Conservation (phyloP, 305 asterid genomes). For the Galium porrigens region DNA sequence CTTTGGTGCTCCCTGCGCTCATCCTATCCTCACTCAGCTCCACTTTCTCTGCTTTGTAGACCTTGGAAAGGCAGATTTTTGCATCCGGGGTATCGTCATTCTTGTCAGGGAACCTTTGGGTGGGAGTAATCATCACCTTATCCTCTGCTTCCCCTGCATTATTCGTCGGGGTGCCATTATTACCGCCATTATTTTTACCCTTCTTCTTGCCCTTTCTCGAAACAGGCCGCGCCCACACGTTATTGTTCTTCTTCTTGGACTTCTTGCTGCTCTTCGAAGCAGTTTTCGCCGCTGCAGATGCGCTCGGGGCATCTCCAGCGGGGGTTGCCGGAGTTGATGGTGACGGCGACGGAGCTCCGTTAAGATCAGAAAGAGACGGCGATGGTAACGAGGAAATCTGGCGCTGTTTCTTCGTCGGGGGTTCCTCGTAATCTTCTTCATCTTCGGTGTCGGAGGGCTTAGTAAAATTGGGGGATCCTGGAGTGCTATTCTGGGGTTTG, state of each 20-base stretch:
- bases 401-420: conserved; percentile 32
- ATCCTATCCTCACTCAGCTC: conserved; percentile 78
- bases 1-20: conserved; percentile 81
- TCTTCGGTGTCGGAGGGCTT: conserved; percentile 23
- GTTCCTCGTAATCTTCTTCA: conserved; percentile 27
- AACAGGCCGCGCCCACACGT: conserved; percentile 64
- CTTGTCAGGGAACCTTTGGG: conserved; percentile 66
- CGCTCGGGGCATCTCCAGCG: conserved; percentile 8
- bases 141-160: conserved; percentile 32
- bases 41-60: conserved; percentile 82
- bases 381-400: conserved; percentile 17
- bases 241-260: conserved; percentile 76
- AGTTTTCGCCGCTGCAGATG: conserved; percentile 12
- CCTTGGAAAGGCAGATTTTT: conserved; percentile 65
- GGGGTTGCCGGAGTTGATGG: conserved; percentile 1
- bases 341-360: conserved; percentile 11
- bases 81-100: conserved; percentile 52
- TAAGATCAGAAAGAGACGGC: background rate
- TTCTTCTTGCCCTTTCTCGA: conserved; percentile 83
- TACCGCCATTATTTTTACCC: conserved; percentile 34
- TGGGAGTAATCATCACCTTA: conserved; percentile 56
- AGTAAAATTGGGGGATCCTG: conserved; percentile 18
- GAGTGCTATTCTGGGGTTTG: background rate
- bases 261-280: conserved; percentile 30
- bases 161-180: conserved; percentile 23